Conservation (phyloP, 2,329 filamentous ascomycete species). For the Scedosporium dehoogii region DNA sequence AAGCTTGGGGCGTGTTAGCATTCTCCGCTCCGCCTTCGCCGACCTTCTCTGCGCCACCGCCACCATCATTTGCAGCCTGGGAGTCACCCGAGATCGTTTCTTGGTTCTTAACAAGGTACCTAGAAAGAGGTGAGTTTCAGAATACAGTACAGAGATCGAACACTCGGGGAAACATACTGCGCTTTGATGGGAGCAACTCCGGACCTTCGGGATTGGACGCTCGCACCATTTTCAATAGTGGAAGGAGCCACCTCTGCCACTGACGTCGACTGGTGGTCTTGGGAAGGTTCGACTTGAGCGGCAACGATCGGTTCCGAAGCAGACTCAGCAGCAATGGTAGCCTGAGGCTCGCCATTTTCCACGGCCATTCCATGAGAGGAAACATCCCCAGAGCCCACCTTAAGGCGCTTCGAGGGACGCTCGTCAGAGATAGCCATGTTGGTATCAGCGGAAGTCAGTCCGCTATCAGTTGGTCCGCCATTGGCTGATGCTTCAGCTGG, state of each 20-base stretch:
- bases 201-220: slow-evolving; percentile 11
- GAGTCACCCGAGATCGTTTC: slow-evolving; percentile 44
- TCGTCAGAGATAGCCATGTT: slow-evolving; percentile 8
- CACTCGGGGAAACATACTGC: slow-evolving; percentile 19
- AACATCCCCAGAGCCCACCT: slow-evolving; percentile 9
- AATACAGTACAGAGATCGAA: background rate
- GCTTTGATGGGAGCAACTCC: slow-evolving; percentile 24
- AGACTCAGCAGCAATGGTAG: background rate
- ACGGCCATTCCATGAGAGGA: slow-evolving; percentile 8
- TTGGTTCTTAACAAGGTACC: slow-evolving; percentile 23
- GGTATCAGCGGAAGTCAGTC: background rate
- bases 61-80: slow-evolving; percentile 20
- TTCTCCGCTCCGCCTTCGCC: slow-evolving; percentile 37
- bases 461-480: background rate
- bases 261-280: background rate
- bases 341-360: background rate
- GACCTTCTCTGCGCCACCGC: slow-evolving; percentile 26
- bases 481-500: background rate
- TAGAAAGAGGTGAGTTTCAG: slow-evolving; percentile 9
- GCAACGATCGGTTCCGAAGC: background rate
- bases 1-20: background rate
- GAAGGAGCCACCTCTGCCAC: background rate
- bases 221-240: slow-evolving; percentile 5
- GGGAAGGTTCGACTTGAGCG: too few species aligned
- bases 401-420: slow-evolving; percentile 15